Base-by-base conservation (phyloP, 306 rosid genomes). In the Calophaca sinica region DNA sequence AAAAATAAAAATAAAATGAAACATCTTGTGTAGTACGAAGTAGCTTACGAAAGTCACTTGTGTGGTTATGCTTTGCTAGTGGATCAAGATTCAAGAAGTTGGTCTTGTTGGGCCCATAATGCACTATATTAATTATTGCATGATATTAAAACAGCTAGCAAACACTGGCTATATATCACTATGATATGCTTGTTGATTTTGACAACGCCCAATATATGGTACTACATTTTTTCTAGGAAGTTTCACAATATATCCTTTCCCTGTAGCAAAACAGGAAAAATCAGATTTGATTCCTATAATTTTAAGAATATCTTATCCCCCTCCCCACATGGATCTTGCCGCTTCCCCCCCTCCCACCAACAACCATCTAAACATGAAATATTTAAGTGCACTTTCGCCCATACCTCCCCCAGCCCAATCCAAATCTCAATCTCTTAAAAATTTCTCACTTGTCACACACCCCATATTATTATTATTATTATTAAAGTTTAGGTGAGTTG, bases 291-390 rank as follows among this genome's bases (percentile, higher is more conserved):
- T 81, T 73, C 70, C 36, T 8, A 33, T 60, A 52, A 52, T 49
- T 68, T 53, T 44, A 45, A 70, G 68, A 70, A 20, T 68, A 74
- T 70, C 62, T 61, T 67, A 49, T 63, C 67, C 6, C 9, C 68
- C 50, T 81, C 63, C 62, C 75, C 92, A 87, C 96, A 81, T 91
- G 96, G 91, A 85, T 81, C 68, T 82, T 84, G 96, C 87, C 89
- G 68, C 90, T 84, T 80, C 85, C 80, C n/a, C 69, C 77, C 70
- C 69, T 80, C 70, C 62, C 58, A 52, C 86, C 82, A 84, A 87
- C 92, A 84, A 81, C 73, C 77, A 50, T 61, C 86, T 46, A 73
- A 64, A 70, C 59, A 44, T 42, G 44, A 58, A 76, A 81, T 77
- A 77, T 82, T 84, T 73, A 79, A n/a, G 65, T 58, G 82, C 86